These are phyloP conservation scores for Pythium coloratum DNA, from an alignment of 352 stramenopile genomes.

Conservation along the genomic window DNA sequence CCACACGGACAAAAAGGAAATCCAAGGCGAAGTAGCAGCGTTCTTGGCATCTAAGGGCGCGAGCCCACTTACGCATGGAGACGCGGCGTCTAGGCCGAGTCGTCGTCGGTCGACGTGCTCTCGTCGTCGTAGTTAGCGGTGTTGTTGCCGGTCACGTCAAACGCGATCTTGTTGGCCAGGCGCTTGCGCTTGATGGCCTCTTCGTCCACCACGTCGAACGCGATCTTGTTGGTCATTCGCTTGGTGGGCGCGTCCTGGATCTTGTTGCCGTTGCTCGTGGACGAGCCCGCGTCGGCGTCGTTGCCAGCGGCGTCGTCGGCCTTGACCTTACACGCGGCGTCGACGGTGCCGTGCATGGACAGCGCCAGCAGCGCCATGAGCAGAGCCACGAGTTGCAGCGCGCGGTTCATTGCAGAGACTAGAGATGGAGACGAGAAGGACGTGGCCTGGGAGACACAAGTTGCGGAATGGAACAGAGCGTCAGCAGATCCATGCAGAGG, in stretches of 20 bases:
- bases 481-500: neutral
- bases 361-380: constrained; percentile 28
- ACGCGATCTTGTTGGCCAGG: constrained; percentile 24
- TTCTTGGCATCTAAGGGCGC: constrained; percentile 4
- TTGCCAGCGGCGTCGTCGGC: constrained; percentile 19
- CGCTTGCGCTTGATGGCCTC: constrained; percentile 14
- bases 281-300: constrained; percentile 14
- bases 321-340: constrained; percentile 39
- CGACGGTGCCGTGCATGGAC: constrained; percentile 13
- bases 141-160: constrained; percentile 20
- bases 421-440: neutral
- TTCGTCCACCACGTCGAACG: constrained; percentile 27
- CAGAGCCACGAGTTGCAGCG: constrained; percentile 28
- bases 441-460: constrained; percentile 5
- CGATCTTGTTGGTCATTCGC: constrained; percentile 37
- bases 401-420: constrained; percentile 26
- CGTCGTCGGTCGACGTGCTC: constrained; percentile 7
- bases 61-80: neutral
- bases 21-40: neutral
- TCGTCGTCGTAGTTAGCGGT: neutral
- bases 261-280: constrained; percentile 28
- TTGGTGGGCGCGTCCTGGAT: constrained; percentile 32
- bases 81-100: neutral
- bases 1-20: constrained; percentile 19
- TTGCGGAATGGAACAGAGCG: constrained; percentile 16